A percentile compares a stretch with the other conserved stretches of the same genome.
Evolutionary conservation across 1,139 yeast genomes (phyloP).

Genomic region (Protomyces gravidus): DNA sequence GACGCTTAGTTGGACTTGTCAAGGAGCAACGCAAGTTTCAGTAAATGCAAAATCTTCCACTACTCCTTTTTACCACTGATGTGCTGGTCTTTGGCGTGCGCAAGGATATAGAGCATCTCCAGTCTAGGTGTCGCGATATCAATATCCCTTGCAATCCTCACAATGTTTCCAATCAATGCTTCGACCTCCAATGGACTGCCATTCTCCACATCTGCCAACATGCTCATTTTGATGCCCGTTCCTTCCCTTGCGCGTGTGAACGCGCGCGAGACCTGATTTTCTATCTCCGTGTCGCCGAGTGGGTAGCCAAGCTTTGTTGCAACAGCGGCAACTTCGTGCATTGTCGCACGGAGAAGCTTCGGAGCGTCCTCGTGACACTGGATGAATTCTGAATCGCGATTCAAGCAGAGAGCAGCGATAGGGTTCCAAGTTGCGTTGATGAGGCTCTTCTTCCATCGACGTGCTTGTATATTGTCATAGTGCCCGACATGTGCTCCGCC

Average conservation of each 20-base stretch:
- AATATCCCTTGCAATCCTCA: slow-evolving; percentile 53
- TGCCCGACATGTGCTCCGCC: slow-evolving; percentile 12
- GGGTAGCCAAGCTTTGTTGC: slow-evolving; percentile 59
- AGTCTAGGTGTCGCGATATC: slow-evolving; percentile 56
- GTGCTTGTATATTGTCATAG: slow-evolving; percentile 4
- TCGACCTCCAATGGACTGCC: slow-evolving; percentile 67
- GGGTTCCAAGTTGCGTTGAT: slow-evolving; percentile 68
- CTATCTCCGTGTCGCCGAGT: slow-evolving; percentile 45
- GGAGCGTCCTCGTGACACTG: not conserved
- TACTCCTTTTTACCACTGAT: not conserved
- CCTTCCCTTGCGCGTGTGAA: slow-evolving; percentile 48
- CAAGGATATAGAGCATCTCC: slow-evolving; percentile 46
- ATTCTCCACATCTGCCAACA: slow-evolving; percentile 66
- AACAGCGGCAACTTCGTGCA: slow-evolving; percentile 58
- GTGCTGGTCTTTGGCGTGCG: not conserved
- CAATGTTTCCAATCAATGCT: slow-evolving; percentile 65
- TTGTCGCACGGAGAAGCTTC: slow-evolving; percentile 53
- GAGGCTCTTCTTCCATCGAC: slow-evolving; percentile 68
- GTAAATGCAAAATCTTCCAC: not conserved
- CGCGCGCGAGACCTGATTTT: slow-evolving; percentile 51
- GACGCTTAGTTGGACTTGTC: slow-evolving; percentile 27
- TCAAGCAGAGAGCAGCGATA: slow-evolving; percentile 53
- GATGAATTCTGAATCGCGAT: slow-evolving; percentile 47
- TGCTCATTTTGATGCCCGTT: slow-evolving; percentile 55
- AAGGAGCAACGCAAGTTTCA: slow-evolving; percentile 28